Conservation (phyloP, 2,329 filamentous ascomycete genomes). For the Neonectria hederae region DNA sequence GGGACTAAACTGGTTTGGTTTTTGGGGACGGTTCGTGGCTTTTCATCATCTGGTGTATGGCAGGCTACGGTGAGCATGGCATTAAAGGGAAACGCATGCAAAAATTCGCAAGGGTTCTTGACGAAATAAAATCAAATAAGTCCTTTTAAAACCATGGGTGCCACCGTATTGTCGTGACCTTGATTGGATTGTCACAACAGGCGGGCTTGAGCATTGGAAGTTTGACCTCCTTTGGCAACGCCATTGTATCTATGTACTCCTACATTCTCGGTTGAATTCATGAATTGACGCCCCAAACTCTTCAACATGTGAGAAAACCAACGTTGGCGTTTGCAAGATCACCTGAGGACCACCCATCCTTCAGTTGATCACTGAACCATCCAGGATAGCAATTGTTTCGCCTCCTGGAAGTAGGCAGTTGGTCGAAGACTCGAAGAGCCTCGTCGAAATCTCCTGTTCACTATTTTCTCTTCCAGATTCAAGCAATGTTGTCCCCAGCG, state of each 20-base stretch:
- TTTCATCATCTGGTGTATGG: conserved; percentile 52
- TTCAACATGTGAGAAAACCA: background rate
- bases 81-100: conserved; percentile 52
- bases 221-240: conserved; percentile 3
- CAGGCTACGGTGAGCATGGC: conserved; percentile 52
- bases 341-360: background rate
- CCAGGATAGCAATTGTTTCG: background rate
- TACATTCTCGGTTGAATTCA: conserved; percentile 13
- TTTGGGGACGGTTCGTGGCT: conserved; percentile 50
- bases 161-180: conserved; percentile 17
- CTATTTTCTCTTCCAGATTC: background rate
- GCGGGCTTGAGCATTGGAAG: conserved; percentile 7
- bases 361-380: background rate
- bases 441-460: background rate
- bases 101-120: conserved; percentile 50
- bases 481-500: background rate
- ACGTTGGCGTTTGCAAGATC: background rate
- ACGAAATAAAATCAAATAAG: conserved; percentile 51
- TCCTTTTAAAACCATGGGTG: conserved; percentile 35
- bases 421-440: background rate
- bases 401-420: background rate
- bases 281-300: conserved; percentile 11
- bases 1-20: conserved; percentile 41
- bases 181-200: background rate
- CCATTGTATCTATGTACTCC: conserved; percentile 8